Base-by-base conservation (phyloP, 2,329 filamentous ascomycete species). In the Hysterium pulicare region DNA sequence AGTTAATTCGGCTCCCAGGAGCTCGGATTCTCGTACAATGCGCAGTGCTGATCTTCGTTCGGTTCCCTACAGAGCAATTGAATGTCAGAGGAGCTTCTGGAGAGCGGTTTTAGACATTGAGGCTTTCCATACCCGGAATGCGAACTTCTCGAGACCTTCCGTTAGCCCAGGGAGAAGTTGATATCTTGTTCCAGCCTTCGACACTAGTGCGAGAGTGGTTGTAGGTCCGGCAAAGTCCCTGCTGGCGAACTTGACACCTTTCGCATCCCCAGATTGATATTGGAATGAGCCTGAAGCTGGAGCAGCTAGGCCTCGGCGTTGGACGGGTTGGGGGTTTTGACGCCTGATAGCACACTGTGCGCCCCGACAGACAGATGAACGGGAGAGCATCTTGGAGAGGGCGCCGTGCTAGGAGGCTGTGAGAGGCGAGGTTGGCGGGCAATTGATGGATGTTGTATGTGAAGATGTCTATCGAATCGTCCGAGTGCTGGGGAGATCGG, bases 141-240 rank as follows among this genome's bases (percentile, higher is more conserved):
- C 91, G 76, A 94, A 98, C 70, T 89, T 87, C 76, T 93, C 87
- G 55, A 98, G 80, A 45, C 86, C 91, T 65, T 90, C 86, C 52
- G 91, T 86, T 70, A 96, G 79, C 54, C 93, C 93, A 50, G 93
- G 93, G 55, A 87, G 78, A 51, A 87, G 81, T 77, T 98, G 84
- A 72, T 91, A 97, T 71, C 93, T 81, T 52, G 91, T 94, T 63
- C 93, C 93, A 51, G 90, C 93, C 78, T 95, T 95, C 57, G 90
- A 83, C 67, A 98, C 88, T 53, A 98, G 72, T 43, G 90, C 90
- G 55, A 98, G 79, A 64, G 89, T 94, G 49, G 90, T 90, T 49
- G 91, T 95, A 55, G 90, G 87, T 51, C 89, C 88, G 51, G 87
- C 81, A 62, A 88, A 78, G 71, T 97, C 90, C 76, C 91, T 84